A percentile compares a stretch with the other conserved stretches of the same genome.
Conservation (phyloP, 495 filamentous ascomycete species). For the Lichenothelia convexa region DNA sequence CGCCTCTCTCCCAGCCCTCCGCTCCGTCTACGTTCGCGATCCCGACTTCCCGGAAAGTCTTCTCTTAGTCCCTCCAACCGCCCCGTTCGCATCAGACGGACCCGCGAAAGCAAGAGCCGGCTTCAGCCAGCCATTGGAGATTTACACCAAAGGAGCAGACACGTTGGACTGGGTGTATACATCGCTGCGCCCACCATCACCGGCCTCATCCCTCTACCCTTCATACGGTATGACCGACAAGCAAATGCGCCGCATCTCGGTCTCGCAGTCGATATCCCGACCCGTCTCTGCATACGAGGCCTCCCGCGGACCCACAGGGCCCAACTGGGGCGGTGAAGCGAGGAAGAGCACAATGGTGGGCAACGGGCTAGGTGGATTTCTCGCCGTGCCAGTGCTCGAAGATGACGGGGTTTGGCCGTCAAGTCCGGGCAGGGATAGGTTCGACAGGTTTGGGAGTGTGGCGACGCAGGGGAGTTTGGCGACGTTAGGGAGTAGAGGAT, state of each 20-base stretch:
- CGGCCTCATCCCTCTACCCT: no score
- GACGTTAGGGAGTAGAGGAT: no score
- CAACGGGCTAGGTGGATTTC: conserved; percentile 64
- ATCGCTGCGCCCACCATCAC: conserved; percentile 32
- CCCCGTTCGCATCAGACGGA: conserved; percentile 25
- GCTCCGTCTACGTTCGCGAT: conserved; percentile 70
- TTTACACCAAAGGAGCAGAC: conserved; percentile 74
- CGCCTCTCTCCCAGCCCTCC: conserved; percentile 53
- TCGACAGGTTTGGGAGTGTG: no score
- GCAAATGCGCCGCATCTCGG: conserved; percentile 18
- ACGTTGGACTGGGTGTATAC: conserved; percentile 77
- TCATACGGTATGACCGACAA: no score
- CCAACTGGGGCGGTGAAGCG: conserved; percentile 43
- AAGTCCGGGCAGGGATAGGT: conserved; percentile 11
- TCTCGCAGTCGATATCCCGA: conserved; percentile 29
- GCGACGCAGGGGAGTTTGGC: no score
- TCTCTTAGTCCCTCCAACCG: conserved; percentile 43
- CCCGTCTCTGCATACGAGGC: conserved; percentile 38
- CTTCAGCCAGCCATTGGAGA: conserved; percentile 47
- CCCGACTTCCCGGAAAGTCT: conserved; percentile 57
- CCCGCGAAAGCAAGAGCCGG: conserved; percentile 21
- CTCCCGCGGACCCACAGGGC: conserved; percentile 28
- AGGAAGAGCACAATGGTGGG: conserved; percentile 46
- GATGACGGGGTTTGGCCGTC: conserved; percentile 4
- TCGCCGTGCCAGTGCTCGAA: conserved; percentile 52